These are phyloP conservation scores for Capronia coronata DNA, from an alignment of 2,329 filamentous ascomycete genomes.

Conservation along the genomic window DNA sequence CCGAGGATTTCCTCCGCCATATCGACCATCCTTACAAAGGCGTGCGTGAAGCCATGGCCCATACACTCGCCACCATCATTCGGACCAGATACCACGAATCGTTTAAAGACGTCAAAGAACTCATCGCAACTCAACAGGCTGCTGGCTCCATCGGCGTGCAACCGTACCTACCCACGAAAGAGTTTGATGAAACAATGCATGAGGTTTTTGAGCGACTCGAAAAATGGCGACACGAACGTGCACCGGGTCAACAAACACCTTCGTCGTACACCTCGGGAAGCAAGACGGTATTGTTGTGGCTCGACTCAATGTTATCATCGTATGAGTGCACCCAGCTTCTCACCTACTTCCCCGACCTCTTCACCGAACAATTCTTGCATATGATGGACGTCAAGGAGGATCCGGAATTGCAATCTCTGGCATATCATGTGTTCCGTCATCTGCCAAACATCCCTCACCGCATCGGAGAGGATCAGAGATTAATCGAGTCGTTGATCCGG, in stretches of 20 bases:
- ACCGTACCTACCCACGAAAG: slow-evolving; percentile 70
- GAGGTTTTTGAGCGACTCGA: slow-evolving; percentile 75
- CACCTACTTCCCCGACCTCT: slow-evolving; percentile 80
- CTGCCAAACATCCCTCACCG: slow-evolving; percentile 92
- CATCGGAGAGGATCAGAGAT: slow-evolving; percentile 72
- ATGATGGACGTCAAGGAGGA: slow-evolving; percentile 99
- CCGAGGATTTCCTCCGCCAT: slow-evolving; percentile 81
- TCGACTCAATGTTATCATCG: slow-evolving; percentile 82
- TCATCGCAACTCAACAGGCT: slow-evolving; percentile 71
- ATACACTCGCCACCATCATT: slow-evolving; percentile 80
- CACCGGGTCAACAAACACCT: slow-evolving; percentile 83
- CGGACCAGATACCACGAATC: slow-evolving; percentile 92
- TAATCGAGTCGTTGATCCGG: slow-evolving; percentile 77
- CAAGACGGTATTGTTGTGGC: slow-evolving; percentile 92
- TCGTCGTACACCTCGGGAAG: slow-evolving; percentile 92
- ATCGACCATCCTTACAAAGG: slow-evolving; percentile 97
- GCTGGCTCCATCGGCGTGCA: slow-evolving; percentile 76
- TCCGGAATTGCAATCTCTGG: slow-evolving; percentile 84
- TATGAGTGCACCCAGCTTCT: slow-evolving; percentile 89
- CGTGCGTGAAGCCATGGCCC: slow-evolving; percentile 88
- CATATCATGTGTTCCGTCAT: slow-evolving; percentile 95
- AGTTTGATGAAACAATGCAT: slow-evolving; percentile 65
- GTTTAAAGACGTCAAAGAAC: slow-evolving; percentile 67
- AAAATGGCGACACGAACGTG: slow-evolving; percentile 76
- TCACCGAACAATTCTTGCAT: slow-evolving; percentile 88